A percentile compares a stretch with the other conserved stretches of the same genome.
phyloP scores from a whole-genome alignment of 768 basidiomycete species.

The Suillus plorans region DNA sequence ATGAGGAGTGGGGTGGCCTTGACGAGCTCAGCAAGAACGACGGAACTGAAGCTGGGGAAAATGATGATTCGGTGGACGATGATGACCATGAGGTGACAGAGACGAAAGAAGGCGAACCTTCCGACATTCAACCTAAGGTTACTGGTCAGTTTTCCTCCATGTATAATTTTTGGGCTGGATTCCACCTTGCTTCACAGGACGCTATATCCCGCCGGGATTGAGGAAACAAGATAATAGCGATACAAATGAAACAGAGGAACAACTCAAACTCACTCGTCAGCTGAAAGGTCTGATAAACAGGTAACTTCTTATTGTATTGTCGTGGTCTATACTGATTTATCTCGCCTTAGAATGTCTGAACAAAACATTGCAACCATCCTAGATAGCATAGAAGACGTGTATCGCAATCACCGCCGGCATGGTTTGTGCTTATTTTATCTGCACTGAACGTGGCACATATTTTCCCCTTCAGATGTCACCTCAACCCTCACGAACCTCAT shows the following conservation, averaged over 20 bases:
- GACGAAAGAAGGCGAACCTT: background rate
- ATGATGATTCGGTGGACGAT: background rate
- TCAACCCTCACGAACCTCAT: conserved; percentile 74
- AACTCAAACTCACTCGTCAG: conserved; percentile 65
- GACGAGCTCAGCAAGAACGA: conserved; percentile 10
- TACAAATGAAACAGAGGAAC: conserved; percentile 34
- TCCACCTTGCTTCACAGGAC: conserved; percentile 27
- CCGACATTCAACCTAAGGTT: background rate
- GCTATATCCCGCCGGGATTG: conserved; percentile 84
- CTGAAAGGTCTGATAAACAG: conserved; percentile 88
- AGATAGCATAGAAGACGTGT: conserved; percentile 71
- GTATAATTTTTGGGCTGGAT: background rate
- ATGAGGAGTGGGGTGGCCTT: conserved; percentile 42
- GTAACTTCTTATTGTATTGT: conserved; percentile 36
- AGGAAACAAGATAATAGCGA: conserved; percentile 48
- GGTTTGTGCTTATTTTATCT: conserved; percentile 43
- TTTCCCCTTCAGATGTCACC: conserved; percentile 64
- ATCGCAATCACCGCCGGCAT: conserved; percentile 74
- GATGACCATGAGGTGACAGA: background rate
- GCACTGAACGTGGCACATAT: conserved; percentile 11
- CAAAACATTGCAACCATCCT: conserved; percentile 80
- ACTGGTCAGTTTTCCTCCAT: background rate
- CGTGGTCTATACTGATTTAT: conserved; percentile 1
- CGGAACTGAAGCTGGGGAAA: conserved; percentile 25
- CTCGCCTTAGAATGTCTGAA: conserved; percentile 74